phyloP scores from a whole-genome alignment of 208 protist genomes.

The Trypanosoma brucei region DNA sequence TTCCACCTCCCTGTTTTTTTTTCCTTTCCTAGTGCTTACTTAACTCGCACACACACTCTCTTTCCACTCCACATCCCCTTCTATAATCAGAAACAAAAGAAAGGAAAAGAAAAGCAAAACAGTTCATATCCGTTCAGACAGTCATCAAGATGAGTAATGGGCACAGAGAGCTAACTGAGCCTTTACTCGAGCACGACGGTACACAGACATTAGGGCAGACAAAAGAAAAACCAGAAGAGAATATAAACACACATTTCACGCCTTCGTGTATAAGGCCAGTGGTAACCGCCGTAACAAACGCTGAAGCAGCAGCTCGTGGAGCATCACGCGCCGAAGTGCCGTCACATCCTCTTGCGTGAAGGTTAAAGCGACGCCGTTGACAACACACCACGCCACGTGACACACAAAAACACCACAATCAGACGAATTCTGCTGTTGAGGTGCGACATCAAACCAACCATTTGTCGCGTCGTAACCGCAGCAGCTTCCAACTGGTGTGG shows the following conservation, averaged over 20 bases:
- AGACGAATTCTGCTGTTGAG: slow-evolving; percentile 65
- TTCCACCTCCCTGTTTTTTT: too few relatives aligned
- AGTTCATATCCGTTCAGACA: too few relatives aligned
- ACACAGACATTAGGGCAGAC: too few relatives aligned
- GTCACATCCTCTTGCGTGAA: slow-evolving; percentile 51
- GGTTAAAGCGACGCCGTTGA: slow-evolving; percentile 42
- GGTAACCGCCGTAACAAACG: slow-evolving; percentile 48
- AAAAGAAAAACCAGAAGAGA: not conserved
- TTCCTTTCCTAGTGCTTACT: too few relatives aligned
- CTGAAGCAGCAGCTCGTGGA: slow-evolving; percentile 51
- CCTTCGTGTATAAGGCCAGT: not conserved
- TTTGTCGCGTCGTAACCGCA: not conserved
- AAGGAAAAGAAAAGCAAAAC: too few relatives aligned
- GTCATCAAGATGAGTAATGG: too few relatives aligned
- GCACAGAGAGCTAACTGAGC: too few relatives aligned
- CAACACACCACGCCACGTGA: slow-evolving; percentile 61
- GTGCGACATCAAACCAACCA: slow-evolving; percentile 33
- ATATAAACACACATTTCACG: slow-evolving; percentile 2
- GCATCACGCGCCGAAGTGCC: slow-evolving; percentile 45
- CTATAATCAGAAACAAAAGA: too few relatives aligned
- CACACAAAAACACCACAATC: slow-evolving; percentile 88
- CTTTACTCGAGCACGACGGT: too few relatives aligned
- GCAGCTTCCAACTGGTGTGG: too few relatives aligned
- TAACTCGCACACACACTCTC: too few relatives aligned
- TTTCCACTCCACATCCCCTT: too few relatives aligned